Conservation (phyloP, 2,329 filamentous ascomycete species). For the Leptographium wingfieldii region DNA sequence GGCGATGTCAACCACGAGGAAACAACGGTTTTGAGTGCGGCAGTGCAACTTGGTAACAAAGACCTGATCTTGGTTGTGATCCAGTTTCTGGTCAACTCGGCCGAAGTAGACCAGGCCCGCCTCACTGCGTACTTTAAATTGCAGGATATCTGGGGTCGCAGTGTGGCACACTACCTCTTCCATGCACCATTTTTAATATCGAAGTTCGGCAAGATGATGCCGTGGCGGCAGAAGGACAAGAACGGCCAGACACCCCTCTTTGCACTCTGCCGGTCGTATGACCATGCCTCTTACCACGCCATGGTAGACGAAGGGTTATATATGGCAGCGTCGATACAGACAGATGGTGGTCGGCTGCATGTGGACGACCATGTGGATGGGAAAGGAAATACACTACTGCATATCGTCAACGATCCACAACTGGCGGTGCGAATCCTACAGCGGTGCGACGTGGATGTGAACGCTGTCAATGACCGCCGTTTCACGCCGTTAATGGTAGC, state of each 20-base stretch:
- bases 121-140: slow-evolving; percentile 56
- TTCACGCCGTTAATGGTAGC: slow-evolving; percentile 97
- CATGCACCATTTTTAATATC: slow-evolving; percentile 72
- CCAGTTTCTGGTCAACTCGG: slow-evolving; percentile 46
- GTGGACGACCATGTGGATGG: slow-evolving; percentile 84
- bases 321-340: slow-evolving; percentile 61
- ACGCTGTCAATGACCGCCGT: slow-evolving; percentile 85
- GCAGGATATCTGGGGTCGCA: slow-evolving; percentile 77
- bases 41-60: slow-evolving; percentile 69
- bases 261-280: slow-evolving; percentile 87
- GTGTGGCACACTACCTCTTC: slow-evolving; percentile 91
- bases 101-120: slow-evolving; percentile 36
- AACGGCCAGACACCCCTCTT: slow-evolving; percentile 98
- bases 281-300: slow-evolving; percentile 70
- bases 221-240: slow-evolving; percentile 85
- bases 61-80: slow-evolving; percentile 66
- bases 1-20: slow-evolving; percentile 82
- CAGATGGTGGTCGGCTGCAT: slow-evolving; percentile 68
- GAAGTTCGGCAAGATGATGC: slow-evolving; percentile 62
- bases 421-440: slow-evolving; percentile 65
- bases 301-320: slow-evolving; percentile 80
- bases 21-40: slow-evolving; percentile 78
- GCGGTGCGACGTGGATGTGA: slow-evolving; percentile 86
- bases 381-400: slow-evolving; percentile 90
- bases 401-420: slow-evolving; percentile 79